Evolutionary conservation across 371 early-diverging fungal species (phyloP).

Genomic region (Saksenaea oblongispora): DNA sequence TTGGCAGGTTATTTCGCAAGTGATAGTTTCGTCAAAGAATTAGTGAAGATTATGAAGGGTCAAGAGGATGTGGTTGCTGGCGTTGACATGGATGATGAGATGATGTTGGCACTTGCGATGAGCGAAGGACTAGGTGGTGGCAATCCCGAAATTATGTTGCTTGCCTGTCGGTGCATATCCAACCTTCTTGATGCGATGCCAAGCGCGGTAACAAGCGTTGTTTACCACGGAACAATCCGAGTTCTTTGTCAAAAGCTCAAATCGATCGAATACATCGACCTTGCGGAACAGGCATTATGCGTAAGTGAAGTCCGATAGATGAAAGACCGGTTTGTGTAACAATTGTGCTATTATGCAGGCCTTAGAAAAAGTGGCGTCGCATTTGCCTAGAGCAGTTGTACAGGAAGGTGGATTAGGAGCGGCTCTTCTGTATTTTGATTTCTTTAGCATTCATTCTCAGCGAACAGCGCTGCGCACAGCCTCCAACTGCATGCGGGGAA

Average conservation of each 20-base stretch:
- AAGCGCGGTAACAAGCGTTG: constrained; percentile 60
- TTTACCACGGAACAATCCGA: constrained; percentile 70
- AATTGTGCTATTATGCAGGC: constrained; percentile 35
- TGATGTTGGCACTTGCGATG: constrained; percentile 49
- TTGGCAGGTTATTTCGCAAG: constrained; percentile 57
- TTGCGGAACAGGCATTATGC: constrained; percentile 86
- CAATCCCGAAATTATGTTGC: constrained; percentile 77
- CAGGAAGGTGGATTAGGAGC: constrained; percentile 80
- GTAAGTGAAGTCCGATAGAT: constrained; percentile 35
- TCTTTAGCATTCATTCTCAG: constrained; percentile 87
- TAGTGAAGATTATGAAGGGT: constrained; percentile 60
- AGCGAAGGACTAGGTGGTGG: constrained; percentile 47
- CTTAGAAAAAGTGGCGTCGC: constrained; percentile 74
- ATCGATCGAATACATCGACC: constrained; percentile 87
- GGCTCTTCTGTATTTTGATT: constrained; percentile 85
- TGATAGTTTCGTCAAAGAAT: constrained; percentile 58
- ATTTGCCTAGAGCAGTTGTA: constrained; percentile 73
- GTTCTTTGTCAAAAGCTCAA: constrained; percentile 77
- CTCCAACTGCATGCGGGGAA: constrained; percentile 73
- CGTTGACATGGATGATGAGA: constrained; percentile 43
- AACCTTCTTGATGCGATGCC: constrained; percentile 91
- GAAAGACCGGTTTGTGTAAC: neutral
- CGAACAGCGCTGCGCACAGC: constrained; percentile 81
- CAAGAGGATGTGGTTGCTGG: constrained; percentile 24
- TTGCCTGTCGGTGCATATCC: constrained; percentile 86